A percentile compares a stretch with the other conserved stretches of the same genome.
phyloP scores from a whole-genome alignment of 2,329 filamentous ascomycete species.

The Purpureocillium takamizusanense region DNA sequence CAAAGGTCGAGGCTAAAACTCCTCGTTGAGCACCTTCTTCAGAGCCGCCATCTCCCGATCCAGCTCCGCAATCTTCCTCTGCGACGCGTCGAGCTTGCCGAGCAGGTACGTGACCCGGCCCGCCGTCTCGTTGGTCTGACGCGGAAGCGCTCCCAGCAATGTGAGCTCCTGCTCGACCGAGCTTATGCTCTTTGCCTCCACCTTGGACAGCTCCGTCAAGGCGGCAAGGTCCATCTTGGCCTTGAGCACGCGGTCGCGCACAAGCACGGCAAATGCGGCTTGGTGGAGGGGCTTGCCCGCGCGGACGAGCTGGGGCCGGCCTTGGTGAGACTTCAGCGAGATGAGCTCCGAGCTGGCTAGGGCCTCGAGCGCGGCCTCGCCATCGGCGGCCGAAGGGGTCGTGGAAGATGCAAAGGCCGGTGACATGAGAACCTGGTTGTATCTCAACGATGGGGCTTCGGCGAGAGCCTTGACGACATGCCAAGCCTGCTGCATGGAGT shows the following conservation, averaged over 20 bases:
- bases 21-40: constrained; percentile 52
- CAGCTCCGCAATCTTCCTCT: constrained; percentile 63
- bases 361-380: constrained; percentile 67
- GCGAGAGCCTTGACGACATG: constrained; percentile 73
- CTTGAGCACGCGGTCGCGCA: constrained; percentile 61
- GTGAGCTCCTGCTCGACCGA: constrained; percentile 72
- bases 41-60: constrained; percentile 63
- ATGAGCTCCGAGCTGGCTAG: constrained; percentile 84
- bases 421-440: constrained; percentile 76
- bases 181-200: constrained; percentile 65
- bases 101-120: constrained; percentile 65
- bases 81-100: constrained; percentile 62
- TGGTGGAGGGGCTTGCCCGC: constrained; percentile 82
- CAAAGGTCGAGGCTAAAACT: constrained; percentile 7
- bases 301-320: constrained; percentile 67
- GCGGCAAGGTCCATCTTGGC: constrained; percentile 67
- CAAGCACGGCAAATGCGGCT: constrained; percentile 68
- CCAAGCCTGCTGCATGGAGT: constrained; percentile 86
- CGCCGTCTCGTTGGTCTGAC: constrained; percentile 58
- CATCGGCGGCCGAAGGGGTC: constrained; percentile 40
- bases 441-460: constrained; percentile 58
- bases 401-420: constrained; percentile 60
- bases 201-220: constrained; percentile 57
- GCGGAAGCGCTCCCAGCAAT: constrained; percentile 60
- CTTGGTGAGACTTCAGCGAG: constrained; percentile 60